A percentile compares a stretch with the other conserved stretches of the same genome.
phyloP scores from a whole-genome alignment of 768 basidiomycete species.

The Hypholoma fasciculare region DNA sequence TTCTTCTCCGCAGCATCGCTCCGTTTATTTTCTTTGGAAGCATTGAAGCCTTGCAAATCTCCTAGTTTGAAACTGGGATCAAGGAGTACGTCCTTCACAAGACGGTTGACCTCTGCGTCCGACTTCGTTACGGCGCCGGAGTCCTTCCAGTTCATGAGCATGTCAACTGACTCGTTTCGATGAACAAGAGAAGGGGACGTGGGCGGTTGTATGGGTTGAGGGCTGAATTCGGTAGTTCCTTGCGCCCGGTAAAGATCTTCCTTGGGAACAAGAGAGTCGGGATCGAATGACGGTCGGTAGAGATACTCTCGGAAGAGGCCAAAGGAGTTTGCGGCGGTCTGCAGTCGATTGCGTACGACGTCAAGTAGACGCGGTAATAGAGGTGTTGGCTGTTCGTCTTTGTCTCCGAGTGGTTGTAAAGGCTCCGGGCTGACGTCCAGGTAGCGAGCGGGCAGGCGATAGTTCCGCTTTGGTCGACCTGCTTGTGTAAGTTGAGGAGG shows the following conservation, averaged over 20 bases:
- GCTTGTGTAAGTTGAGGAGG: no score
- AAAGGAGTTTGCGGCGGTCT: conserved; percentile 23
- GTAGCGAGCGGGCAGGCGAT: no score
- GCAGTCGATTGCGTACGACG: conserved; percentile 17
- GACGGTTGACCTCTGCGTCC: conserved; percentile 15
- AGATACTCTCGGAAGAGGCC: conserved; percentile 23
- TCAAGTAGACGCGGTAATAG: no score
- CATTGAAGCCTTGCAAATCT: conserved; percentile 18
- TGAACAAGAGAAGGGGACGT: background rate
- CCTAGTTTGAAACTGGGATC: conserved; percentile 17
- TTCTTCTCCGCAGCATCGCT: conserved; percentile 14
- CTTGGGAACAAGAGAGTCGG: conserved; percentile 19
- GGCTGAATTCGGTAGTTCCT: conserved; percentile 11
- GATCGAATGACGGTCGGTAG: conserved; percentile 29
- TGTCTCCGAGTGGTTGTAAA: no score
- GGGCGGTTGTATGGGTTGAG: background rate
- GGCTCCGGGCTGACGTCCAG: no score
- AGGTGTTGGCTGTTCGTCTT: no score
- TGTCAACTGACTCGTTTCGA: conserved; percentile 2
- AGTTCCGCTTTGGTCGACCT: no score
- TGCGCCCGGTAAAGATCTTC: background rate
- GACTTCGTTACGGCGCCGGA: conserved; percentile 11
- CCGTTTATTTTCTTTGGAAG: conserved; percentile 12
- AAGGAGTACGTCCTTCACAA: conserved; percentile 24
- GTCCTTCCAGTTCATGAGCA: conserved; percentile 27